A percentile compares a stretch with the other conserved stretches of the same genome.
Conservation (phyloP, 305 asterid genomes). For the Fraxinus dipetala region DNA sequence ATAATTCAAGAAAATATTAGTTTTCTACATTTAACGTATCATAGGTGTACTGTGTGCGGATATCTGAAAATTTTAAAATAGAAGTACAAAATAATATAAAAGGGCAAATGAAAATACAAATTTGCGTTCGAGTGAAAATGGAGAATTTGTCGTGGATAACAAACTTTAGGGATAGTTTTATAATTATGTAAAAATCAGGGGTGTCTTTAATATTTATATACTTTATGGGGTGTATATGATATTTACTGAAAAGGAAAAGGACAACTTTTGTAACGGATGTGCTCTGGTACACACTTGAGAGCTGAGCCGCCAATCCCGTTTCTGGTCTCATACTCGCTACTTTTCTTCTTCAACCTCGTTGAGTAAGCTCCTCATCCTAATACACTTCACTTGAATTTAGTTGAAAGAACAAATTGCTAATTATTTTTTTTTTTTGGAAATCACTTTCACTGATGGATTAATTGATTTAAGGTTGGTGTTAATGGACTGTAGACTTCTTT, state of each 20-base stretch:
- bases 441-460: background rate
- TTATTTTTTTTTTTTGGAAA: background rate
- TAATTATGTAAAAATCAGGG: background rate
- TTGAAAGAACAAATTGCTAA: background rate
- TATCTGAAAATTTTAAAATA: too few species aligned
- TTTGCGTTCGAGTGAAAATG: background rate
- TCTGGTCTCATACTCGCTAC: background rate
- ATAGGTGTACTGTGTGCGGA: background rate
- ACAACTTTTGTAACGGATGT: background rate
- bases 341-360: background rate
- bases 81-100: background rate
- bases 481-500: conserved; percentile 72
- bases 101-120: background rate
- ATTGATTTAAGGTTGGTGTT: conserved; percentile 40
- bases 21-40: background rate
- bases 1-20: background rate
- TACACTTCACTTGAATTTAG: background rate
- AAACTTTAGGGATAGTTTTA: background rate
- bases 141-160: background rate
- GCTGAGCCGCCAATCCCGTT: background rate
- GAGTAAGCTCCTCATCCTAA: background rate
- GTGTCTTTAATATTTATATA: background rate
- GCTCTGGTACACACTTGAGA: background rate
- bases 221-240: background rate
- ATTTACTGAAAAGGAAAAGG: background rate